A percentile compares a stretch with the other conserved stretches of the same genome.
These are phyloP conservation scores for Trichophyton schoenleinii DNA, from an alignment of 2,329 filamentous ascomycete species.

Conservation along the genomic window DNA sequence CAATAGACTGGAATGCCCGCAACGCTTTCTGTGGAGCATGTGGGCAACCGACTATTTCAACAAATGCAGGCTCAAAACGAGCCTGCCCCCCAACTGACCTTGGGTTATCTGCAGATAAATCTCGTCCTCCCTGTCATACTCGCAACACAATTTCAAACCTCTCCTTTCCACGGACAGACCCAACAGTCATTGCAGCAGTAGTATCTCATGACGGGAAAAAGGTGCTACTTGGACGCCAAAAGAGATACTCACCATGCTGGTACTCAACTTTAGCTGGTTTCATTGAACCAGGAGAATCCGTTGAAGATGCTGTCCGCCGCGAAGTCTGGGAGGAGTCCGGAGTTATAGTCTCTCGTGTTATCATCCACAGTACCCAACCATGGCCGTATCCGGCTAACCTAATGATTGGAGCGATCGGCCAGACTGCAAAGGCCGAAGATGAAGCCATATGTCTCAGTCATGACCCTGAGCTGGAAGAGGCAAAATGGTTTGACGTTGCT, in stretches of 20 bases:
- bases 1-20: constrained; percentile 87
- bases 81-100: constrained; percentile 33
- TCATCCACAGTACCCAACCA: constrained; percentile 72
- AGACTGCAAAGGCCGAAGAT: constrained; percentile 60
- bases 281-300: constrained; percentile 70
- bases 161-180: constrained; percentile 82
- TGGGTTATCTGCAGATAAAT: constrained; percentile 20
- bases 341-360: constrained; percentile 61
- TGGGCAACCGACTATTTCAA: constrained; percentile 59
- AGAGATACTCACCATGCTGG: constrained; percentile 71
- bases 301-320: constrained; percentile 70
- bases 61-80: constrained; percentile 35
- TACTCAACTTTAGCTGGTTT: constrained; percentile 84
- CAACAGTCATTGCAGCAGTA: constrained; percentile 89
- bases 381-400: constrained; percentile 78
- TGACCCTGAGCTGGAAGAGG: constrained; percentile 82
- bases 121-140: constrained; percentile 61
- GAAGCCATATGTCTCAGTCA: constrained; percentile 74
- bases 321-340: constrained; percentile 83
- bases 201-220: constrained; percentile 66
- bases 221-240: constrained; percentile 72
- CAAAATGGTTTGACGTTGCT: constrained; percentile 74
- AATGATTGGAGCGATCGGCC: constrained; percentile 80
- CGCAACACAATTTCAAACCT: constrained; percentile 80
- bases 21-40: constrained; percentile 89